phyloP scores from a whole-genome alignment of 495 filamentous ascomycete genomes.

The Clavariopsis aquatica region DNA sequence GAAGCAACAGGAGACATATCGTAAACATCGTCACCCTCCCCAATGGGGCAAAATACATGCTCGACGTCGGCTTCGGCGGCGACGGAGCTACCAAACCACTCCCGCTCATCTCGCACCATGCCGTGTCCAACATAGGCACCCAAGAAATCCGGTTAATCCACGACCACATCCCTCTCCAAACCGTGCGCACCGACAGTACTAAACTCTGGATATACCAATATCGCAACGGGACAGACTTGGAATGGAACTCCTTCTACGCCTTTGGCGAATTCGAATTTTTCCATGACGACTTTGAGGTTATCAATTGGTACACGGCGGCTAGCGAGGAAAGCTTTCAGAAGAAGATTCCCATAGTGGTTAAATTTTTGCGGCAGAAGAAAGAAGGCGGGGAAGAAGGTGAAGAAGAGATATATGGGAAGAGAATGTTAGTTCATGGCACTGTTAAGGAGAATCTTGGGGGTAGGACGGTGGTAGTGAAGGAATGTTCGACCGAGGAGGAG shows the following conservation, averaged over 20 bases:
- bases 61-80: conserved; percentile 84
- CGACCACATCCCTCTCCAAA: conserved; percentile 36
- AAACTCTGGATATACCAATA: conserved; percentile 40
- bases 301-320: conserved; percentile 31
- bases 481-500: conserved; percentile 31
- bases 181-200: background rate
- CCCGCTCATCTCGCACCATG: conserved; percentile 20
- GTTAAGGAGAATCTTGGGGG: conserved; percentile 36
- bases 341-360: conserved; percentile 25
- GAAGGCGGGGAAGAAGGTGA: conserved; percentile 2
- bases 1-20: conserved; percentile 25
- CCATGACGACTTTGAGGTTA: conserved; percentile 28
- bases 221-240: conserved; percentile 17
- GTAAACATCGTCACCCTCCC: conserved; percentile 39
- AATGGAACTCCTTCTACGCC: conserved; percentile 36
- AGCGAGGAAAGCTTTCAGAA: conserved; percentile 14
- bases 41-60: conserved; percentile 37
- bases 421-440: conserved; percentile 33
- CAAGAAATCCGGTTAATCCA: conserved; percentile 35
- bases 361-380: conserved; percentile 26
- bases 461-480: conserved; percentile 30
- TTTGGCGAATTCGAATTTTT: conserved; percentile 35
- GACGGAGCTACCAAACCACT: conserved; percentile 53
- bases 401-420: conserved; percentile 34
- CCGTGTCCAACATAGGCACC: conserved; percentile 27